phyloP scores from a whole-genome alignment of 2,329 filamentous ascomycete species.

The Biscogniauxia sp. region DNA sequence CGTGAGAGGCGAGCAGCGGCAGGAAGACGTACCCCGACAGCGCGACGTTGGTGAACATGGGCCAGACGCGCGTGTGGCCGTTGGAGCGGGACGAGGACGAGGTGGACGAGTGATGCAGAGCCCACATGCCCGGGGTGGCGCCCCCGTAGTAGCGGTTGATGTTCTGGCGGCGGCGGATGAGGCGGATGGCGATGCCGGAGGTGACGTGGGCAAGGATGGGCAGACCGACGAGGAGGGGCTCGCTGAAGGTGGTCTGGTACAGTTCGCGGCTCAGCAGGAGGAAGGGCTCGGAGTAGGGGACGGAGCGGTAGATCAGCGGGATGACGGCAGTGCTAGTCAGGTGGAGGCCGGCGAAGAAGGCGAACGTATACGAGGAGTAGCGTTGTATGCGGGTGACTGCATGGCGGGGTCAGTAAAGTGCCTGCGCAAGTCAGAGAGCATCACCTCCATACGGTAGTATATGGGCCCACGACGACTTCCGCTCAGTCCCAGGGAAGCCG shows the following conservation, averaged over 20 bases:
- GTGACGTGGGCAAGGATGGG: slow-evolving; percentile 74
- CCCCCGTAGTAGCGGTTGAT: slow-evolving; percentile 78
- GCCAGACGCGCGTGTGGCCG: slow-evolving; percentile 54
- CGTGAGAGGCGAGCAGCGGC: slow-evolving; percentile 67
- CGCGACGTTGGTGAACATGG: slow-evolving; percentile 66
- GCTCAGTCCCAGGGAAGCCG: slow-evolving; percentile 56
- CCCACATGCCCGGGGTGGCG: slow-evolving; percentile 53
- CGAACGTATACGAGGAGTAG: slow-evolving; percentile 85
- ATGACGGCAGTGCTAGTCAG: slow-evolving; percentile 79
- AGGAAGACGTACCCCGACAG: slow-evolving; percentile 69
- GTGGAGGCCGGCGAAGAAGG: slow-evolving; percentile 73
- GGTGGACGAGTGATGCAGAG: slow-evolving; percentile 32
- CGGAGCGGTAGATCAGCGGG: slow-evolving; percentile 69
- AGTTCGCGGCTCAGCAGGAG: slow-evolving; percentile 87
- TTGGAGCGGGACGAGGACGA: slow-evolving; percentile 22
- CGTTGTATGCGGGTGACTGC: slow-evolving; percentile 74
- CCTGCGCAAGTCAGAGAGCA: too few relatives aligned
- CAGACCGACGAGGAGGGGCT: slow-evolving; percentile 74
- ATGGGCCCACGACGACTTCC: slow-evolving; percentile 63
- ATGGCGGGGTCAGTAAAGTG: not conserved
- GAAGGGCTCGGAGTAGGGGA: slow-evolving; percentile 75
- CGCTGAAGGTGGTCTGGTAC: slow-evolving; percentile 80
- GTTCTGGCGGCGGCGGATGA: slow-evolving; percentile 71
- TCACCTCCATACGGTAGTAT: slow-evolving; percentile 62
- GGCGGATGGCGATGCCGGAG: slow-evolving; percentile 73